A percentile compares a stretch with the other conserved stretches of the same genome.
Evolutionary conservation across 2,329 filamentous ascomycete species (phyloP).

Genomic region (Proliferodiscus dingleyae): DNA sequence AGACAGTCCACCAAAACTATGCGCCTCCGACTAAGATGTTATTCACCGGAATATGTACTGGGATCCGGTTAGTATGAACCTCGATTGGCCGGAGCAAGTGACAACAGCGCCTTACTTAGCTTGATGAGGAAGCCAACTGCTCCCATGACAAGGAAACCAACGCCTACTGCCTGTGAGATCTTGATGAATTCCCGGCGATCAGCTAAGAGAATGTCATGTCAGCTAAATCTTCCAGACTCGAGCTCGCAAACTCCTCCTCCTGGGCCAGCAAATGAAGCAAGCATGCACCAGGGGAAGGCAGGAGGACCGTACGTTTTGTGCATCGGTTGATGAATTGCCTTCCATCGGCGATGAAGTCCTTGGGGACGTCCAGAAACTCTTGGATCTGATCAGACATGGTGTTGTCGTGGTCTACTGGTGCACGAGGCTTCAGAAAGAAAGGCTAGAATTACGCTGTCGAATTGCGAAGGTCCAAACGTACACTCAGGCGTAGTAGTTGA

Average conservation of each 20-base stretch:
- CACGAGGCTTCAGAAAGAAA: neutral
- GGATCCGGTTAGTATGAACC: neutral
- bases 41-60: conserved; percentile 48
- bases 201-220: conserved; percentile 24
- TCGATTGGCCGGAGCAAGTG: neutral
- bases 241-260: neutral
- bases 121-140: conserved; percentile 49
- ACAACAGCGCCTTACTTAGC: conserved; percentile 34
- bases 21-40: conserved; percentile 44
- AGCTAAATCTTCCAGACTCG: conserved; percentile 5
- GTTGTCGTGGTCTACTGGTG: conserved; percentile 4
- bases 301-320: conserved; percentile 38
- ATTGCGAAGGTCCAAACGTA: too few relatives aligned
- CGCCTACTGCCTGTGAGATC: conserved; percentile 47
- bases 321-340: conserved; percentile 39
- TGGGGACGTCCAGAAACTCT: conserved; percentile 50
- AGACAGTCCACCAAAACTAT: conserved; percentile 14
- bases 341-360: conserved; percentile 42
- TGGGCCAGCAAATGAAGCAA: neutral
- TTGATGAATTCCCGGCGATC: conserved; percentile 37
- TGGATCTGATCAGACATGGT: conserved; percentile 51
- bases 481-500: too few relatives aligned
- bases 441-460: too few relatives aligned
- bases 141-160: conserved; percentile 49
- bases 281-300: neutral